These are phyloP conservation scores for Mrakia frigida DNA, from an alignment of 768 basidiomycete species.

Conservation along the genomic window DNA sequence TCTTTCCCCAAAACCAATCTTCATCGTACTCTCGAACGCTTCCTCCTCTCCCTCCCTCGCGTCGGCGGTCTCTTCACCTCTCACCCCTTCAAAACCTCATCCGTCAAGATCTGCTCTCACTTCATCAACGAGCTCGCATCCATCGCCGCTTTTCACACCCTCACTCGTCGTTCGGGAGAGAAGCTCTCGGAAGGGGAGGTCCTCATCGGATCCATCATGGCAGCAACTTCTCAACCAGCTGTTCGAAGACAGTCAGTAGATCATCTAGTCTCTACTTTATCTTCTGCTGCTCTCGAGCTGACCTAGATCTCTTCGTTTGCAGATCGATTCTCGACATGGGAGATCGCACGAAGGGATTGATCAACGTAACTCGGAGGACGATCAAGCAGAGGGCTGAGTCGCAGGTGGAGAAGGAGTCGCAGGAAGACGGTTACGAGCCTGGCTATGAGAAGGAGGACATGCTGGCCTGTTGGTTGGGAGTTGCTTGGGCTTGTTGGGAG, in stretches of 20 bases:
- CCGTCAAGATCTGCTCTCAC: background rate
- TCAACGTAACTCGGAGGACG: background rate
- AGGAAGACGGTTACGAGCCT: too few species aligned
- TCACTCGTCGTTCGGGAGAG: background rate
- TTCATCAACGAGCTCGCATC: background rate
- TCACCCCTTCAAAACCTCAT: background rate
- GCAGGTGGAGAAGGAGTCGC: background rate
- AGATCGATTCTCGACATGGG: background rate
- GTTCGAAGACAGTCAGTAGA: background rate
- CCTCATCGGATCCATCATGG: background rate
- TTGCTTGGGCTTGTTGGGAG: background rate
- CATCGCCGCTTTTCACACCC: background rate
- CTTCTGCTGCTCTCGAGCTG: too few species aligned
- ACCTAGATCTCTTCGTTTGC: too few species aligned
- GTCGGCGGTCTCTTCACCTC: background rate
- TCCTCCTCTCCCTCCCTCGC: background rate
- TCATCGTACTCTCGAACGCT: background rate
- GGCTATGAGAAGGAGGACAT: background rate
- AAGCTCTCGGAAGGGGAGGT: conserved; percentile 1
- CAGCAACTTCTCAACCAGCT: background rate
- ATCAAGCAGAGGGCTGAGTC: background rate
- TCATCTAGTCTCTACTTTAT: background rate
- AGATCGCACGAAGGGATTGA: background rate
- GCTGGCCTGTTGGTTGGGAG: background rate
- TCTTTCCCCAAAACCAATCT: background rate